Base-by-base conservation (phyloP, 164 flowering plant species). In the Litsea cubeba region DNA sequence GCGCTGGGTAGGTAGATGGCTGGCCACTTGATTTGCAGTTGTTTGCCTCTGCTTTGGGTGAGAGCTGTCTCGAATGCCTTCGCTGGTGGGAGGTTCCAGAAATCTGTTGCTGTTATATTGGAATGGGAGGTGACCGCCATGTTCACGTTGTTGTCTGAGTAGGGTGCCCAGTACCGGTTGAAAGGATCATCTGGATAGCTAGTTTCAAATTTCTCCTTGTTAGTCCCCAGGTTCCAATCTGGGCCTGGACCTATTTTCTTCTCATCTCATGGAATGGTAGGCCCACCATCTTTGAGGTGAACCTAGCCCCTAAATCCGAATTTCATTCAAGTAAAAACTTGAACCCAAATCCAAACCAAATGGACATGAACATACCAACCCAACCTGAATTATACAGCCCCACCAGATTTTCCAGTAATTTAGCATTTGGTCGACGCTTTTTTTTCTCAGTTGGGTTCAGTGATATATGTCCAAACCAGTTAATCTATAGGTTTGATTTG, bases 171-270 rank as follows among this genome's bases (percentile, higher is more conserved):
- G 65, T 80, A 72, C 51, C 98, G 91, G 79, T 96, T 84, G 84
- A 76, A 94, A 57, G 75, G 76, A 79, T 96, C 99, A 81, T 96
- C 98, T 85, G 98, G 99, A 83, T 72, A 96, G 63, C 98, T 96
- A 87, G 75, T 79, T 78, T 79, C 69, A 74, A 62, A 26, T 35
- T 75, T 76, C 35, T 62, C 57, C 78, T 22, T 50, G 30, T 66
- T 46, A 76, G 54, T 75, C 62, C 69, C 75, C 24, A 63, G 14
- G 14, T 23, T 12, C 25, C 60, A 54, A 20, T 54, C 12, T 15
- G 60, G 60, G 60, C 60, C 18, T 15, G n/a, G 60, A 20, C n/a
- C 60, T 18, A 54, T 54, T 54, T 54, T 15, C 20, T 54, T 5
- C 12, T 1, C 20, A 18, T 54, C 60, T 14, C 20, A 54, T 54